phyloP scores from a whole-genome alignment of 768 basidiomycete genomes.

The Boletus rex-veris region DNA sequence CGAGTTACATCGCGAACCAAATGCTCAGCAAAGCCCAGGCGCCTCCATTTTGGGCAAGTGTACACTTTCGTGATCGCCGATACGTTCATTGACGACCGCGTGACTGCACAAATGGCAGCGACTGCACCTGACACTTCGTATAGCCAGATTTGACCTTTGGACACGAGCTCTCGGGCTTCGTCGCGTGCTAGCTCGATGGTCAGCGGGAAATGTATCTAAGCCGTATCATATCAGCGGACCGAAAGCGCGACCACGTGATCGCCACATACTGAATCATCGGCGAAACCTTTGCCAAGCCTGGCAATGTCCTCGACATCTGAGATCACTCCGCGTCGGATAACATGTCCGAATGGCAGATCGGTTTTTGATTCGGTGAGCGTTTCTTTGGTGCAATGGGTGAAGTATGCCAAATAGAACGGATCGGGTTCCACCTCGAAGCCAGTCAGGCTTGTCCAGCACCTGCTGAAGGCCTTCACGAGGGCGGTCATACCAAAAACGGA shows the following conservation, averaged over 20 bases:
- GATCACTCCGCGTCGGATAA: slow-evolving; percentile 36
- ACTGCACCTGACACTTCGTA: slow-evolving; percentile 42
- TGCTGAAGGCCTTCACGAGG: slow-evolving; percentile 42
- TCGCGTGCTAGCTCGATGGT: slow-evolving; percentile 35
- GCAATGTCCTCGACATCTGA: slow-evolving; percentile 41
- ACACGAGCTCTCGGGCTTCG: slow-evolving; percentile 47
- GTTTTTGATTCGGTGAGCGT: slow-evolving; percentile 32
- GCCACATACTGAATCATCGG: slow-evolving; percentile 46
- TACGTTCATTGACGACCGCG: slow-evolving; percentile 47
- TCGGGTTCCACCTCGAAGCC: slow-evolving; percentile 36
- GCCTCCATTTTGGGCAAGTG: slow-evolving; percentile 44
- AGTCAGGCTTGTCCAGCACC: slow-evolving; percentile 42
- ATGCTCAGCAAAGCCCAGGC: slow-evolving; percentile 48
- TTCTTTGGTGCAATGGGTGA: slow-evolving; percentile 41
- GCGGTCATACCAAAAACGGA: slow-evolving; percentile 46
- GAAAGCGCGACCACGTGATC: neutral
- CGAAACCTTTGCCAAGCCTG: slow-evolving; percentile 48
- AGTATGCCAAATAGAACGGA: slow-evolving; percentile 51
- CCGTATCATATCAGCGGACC: slow-evolving; percentile 1
- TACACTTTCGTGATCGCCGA: slow-evolving; percentile 59
- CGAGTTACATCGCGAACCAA: slow-evolving; percentile 47
- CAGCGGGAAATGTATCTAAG: slow-evolving; percentile 47
- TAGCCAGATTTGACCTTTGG: slow-evolving; percentile 50
- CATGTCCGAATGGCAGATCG: slow-evolving; percentile 33
- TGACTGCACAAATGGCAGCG: slow-evolving; percentile 52